Evolutionary conservation across 2,329 filamentous ascomycete genomes (phyloP).

Genomic region (Penicillium sp.): DNA sequence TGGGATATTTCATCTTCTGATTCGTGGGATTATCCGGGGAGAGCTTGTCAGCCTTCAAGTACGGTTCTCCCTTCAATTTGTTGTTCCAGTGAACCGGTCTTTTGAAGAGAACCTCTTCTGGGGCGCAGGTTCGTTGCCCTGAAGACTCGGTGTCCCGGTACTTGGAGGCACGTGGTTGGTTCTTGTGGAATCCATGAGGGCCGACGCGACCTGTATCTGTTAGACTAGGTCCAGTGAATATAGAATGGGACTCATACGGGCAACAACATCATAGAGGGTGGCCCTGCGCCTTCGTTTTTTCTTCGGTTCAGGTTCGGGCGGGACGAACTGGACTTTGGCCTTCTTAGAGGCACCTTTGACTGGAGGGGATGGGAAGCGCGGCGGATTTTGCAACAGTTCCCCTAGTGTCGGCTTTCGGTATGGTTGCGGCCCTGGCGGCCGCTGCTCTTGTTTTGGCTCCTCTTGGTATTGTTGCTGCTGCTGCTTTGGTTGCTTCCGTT

Average conservation of each 20-base stretch:
- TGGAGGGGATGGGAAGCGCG: not conserved
- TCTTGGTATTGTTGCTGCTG: not conserved
- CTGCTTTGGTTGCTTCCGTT: not conserved
- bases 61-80: slow-evolving; percentile 55
- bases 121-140: slow-evolving; percentile 44
- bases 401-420: not conserved
- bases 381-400: not conserved
- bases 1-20: slow-evolving; percentile 8
- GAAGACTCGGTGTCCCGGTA: slow-evolving; percentile 37
- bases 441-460: not conserved
- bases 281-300: slow-evolving; percentile 35
- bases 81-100: slow-evolving; percentile 50
- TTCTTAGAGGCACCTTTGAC: not conserved
- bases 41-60: slow-evolving; percentile 50
- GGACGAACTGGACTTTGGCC: not conserved
- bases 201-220: slow-evolving; percentile 47
- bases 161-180: slow-evolving; percentile 23
- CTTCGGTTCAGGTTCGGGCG: slow-evolving; percentile 8
- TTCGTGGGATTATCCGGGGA: slow-evolving; percentile 28
- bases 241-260: slow-evolving; percentile 41
- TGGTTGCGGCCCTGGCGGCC: not conserved
- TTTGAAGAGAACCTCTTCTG: slow-evolving; percentile 60
- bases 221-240: slow-evolving; percentile 3
- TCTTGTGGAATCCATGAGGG: slow-evolving; percentile 33
- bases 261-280: slow-evolving; percentile 59